phyloP scores from a whole-genome alignment of 1,284 basidiomycete species.

The Tilletia indica region DNA sequence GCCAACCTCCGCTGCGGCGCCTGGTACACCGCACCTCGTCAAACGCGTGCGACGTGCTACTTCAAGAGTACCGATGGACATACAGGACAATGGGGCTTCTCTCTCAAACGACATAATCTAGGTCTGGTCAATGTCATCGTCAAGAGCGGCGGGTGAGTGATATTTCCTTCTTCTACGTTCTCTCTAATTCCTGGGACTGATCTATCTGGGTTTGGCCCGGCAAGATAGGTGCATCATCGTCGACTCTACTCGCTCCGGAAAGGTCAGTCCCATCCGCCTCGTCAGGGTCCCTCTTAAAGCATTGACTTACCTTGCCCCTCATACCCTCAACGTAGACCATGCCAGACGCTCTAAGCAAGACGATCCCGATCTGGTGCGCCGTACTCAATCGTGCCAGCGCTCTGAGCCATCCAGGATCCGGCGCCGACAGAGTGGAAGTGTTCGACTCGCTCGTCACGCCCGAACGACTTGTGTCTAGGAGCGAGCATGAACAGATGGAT shows the following conservation, averaged over 20 bases:
- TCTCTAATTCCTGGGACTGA: not conserved
- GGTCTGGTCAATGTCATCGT: constrained; percentile 69
- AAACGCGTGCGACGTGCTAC: constrained; percentile 65
- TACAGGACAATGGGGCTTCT: constrained; percentile 60
- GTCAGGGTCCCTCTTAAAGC: too few species aligned
- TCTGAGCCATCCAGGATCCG: constrained; percentile 53
- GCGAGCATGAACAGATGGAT: constrained; percentile 73
- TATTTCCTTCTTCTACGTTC: not conserved
- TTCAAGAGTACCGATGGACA: constrained; percentile 99
- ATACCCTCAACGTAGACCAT: constrained; percentile 62
- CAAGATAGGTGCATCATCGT: constrained; percentile 72
- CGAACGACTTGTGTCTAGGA: constrained; percentile 59
- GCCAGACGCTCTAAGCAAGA: constrained; percentile 91
- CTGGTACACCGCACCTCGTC: constrained; percentile 80
- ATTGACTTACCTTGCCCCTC: too few species aligned
- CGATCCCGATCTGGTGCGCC: constrained; percentile 91
- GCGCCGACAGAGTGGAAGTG: constrained; percentile 49
- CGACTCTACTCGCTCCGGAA: constrained; percentile 89
- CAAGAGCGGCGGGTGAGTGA: constrained; percentile 60
- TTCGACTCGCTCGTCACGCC: constrained; percentile 65
- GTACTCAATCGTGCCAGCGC: constrained; percentile 74
- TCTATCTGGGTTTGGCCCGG: not conserved
- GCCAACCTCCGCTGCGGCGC: constrained; percentile 90
- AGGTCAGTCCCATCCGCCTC: constrained; percentile 56
- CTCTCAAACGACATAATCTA: constrained; percentile 69